Conservation (phyloP, 2,329 filamentous ascomycete genomes). For the Calonectria ilicicola region DNA sequence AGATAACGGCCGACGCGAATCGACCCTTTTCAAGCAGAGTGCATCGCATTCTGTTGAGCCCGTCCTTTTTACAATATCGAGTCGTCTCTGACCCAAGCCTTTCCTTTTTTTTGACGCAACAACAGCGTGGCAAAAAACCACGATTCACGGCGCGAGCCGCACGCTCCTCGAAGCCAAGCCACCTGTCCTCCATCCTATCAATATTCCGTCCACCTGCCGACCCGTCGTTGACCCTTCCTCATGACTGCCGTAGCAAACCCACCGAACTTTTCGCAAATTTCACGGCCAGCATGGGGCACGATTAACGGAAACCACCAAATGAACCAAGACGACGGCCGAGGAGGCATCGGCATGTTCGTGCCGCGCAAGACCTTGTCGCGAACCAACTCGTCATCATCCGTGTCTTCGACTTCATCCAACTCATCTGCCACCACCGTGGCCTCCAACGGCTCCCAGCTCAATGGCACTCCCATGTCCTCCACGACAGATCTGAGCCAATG, state of each 20-base stretch:
- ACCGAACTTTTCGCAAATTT: constrained; percentile 72
- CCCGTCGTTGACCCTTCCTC: constrained; percentile 49
- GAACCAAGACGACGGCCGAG: constrained; percentile 85
- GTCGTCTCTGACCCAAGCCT: constrained; percentile 9
- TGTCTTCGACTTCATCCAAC: constrained; percentile 82
- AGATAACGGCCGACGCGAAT: constrained; percentile 21
- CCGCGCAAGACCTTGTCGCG: constrained; percentile 89
- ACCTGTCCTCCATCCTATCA: constrained; percentile 31
- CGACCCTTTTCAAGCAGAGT: constrained; percentile 10
- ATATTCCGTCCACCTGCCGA: constrained; percentile 37
- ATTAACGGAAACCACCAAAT: constrained; percentile 74
- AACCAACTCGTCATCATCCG: constrained; percentile 90
- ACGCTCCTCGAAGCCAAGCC: constrained; percentile 32
- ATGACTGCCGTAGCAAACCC: constrained; percentile 78
- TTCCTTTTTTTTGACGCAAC: constrained; percentile 19
- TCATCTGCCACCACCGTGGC: constrained; percentile 74
- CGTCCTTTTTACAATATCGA: constrained; percentile 4
- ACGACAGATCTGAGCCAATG: constrained; percentile 64
- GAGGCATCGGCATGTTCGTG: constrained; percentile 77
- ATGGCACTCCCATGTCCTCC: constrained; percentile 66
- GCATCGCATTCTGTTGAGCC: constrained; percentile 20
- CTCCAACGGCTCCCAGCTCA: constrained; percentile 70
- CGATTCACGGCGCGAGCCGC: constrained; percentile 34
- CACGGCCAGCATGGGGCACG: constrained; percentile 72
- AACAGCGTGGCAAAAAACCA: constrained; percentile 36